Evolutionary conservation across 1,284 basidiomycete species (phyloP).

Genomic region (Sanghuangporus sanghuang): DNA sequence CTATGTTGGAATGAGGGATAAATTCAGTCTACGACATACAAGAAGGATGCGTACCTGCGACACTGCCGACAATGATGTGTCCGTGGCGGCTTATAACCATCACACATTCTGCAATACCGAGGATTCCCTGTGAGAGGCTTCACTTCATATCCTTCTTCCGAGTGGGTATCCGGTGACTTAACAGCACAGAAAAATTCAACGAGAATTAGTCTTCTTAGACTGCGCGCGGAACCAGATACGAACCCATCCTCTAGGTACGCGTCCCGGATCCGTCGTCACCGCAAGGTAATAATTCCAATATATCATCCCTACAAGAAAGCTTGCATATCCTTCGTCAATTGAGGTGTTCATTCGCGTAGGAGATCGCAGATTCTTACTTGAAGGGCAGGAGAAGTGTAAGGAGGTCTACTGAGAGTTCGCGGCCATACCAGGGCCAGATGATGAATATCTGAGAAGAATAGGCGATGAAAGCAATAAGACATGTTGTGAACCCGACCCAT

Average conservation of each 20-base stretch:
- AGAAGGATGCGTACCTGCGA: conserved; percentile 49
- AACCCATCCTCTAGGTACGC: conserved; percentile 81
- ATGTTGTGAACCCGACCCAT: conserved; percentile 65
- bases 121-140: conserved; percentile 79
- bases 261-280: conserved; percentile 77
- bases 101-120: conserved; percentile 79
- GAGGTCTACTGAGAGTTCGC: conserved; percentile 65
- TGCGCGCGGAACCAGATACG: conserved; percentile 25
- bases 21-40: neutral
- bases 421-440: conserved; percentile 89
- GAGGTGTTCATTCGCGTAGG: neutral
- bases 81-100: conserved; percentile 66
- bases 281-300: conserved; percentile 87
- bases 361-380: conserved; percentile 59
- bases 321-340: conserved; percentile 28
- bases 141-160: conserved; percentile 74
- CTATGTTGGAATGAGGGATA: conserved; percentile 30
- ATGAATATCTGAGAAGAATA: conserved; percentile 87
- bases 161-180: conserved; percentile 71
- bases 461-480: conserved; percentile 83
- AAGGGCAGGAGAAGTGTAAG: conserved; percentile 75
- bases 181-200: conserved; percentile 12
- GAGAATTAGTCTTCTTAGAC: neutral
- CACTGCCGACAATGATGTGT: conserved; percentile 90
- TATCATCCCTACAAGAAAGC: conserved; percentile 69